A percentile compares a stretch with the other conserved stretches of the same genome.
phyloP scores from a whole-genome alignment of 306 rosid genomes.

The Elaeagnus macrophylla region DNA sequence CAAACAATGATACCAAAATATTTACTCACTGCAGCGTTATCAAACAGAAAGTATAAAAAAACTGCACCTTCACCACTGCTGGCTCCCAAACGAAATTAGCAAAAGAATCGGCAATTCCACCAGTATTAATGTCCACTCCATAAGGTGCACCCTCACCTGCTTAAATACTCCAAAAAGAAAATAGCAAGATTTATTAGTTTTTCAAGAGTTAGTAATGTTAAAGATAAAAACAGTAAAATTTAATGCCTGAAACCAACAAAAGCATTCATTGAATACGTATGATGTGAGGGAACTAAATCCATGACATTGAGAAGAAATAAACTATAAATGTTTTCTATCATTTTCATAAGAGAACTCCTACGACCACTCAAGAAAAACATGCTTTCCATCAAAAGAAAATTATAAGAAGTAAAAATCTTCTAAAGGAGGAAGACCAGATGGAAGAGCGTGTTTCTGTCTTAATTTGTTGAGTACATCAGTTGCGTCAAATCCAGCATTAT shows the following conservation, averaged over 20 bases:
- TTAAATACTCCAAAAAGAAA: neutral
- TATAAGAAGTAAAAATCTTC: neutral
- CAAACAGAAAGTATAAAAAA: neutral
- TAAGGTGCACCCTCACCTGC: constrained; percentile 83
- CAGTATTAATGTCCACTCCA: constrained; percentile 90
- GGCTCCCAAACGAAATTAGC: constrained; percentile 99
- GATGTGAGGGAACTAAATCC: too few relatives aligned
- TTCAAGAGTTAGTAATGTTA: too few relatives aligned
- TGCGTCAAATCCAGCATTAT: constrained; percentile 97
- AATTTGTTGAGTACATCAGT: constrained; percentile 94
- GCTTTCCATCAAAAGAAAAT: too few relatives aligned
- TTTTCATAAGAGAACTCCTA: too few relatives aligned
- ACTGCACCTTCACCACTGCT: constrained; percentile 90
- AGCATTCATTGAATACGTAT: too few relatives aligned
- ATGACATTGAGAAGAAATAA: too few relatives aligned
- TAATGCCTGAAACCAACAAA: too few relatives aligned
- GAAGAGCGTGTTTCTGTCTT: constrained; percentile 89
- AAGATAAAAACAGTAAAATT: too few relatives aligned
- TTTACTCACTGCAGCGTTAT: neutral
- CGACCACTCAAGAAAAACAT: too few relatives aligned
- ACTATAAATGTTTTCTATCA: too few relatives aligned
- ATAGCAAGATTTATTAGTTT: neutral
- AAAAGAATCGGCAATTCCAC: constrained; percentile 88
- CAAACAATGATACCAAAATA: neutral
- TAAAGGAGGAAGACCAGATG: constrained; percentile 47